Evolutionary conservation across 2,329 filamentous ascomycete species (phyloP).

Genomic region (Cordyceps sp.): DNA sequence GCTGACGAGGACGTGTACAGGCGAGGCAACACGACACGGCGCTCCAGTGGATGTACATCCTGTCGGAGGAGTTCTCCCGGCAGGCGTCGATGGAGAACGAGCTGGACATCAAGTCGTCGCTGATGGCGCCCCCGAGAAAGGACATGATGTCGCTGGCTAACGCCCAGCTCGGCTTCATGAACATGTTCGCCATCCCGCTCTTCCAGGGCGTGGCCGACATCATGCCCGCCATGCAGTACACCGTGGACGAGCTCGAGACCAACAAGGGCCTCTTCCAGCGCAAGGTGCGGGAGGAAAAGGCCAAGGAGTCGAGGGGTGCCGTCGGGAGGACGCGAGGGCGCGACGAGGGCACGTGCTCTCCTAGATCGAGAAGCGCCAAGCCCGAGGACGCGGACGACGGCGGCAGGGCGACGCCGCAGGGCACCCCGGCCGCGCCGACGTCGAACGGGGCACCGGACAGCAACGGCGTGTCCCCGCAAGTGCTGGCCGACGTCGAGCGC

Average conservation of each 20-base stretch:
- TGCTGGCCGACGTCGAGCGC: constrained; percentile 8
- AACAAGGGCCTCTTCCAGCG: constrained; percentile 64
- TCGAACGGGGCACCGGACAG: constrained; percentile 8
- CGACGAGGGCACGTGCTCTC: constrained; percentile 25
- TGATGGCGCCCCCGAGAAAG: constrained; percentile 72
- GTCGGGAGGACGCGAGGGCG: constrained; percentile 16
- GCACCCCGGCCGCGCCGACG: no score
- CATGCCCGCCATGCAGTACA: constrained; percentile 71
- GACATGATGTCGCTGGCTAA: constrained; percentile 70
- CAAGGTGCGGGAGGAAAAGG: constrained; percentile 47
- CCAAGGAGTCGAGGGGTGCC: constrained; percentile 21
- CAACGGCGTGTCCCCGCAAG: constrained; percentile 8
- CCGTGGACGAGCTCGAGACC: constrained; percentile 60
- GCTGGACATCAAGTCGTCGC: constrained; percentile 70
- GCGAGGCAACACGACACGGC: constrained; percentile 73
- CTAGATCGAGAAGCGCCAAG: constrained; percentile 25
- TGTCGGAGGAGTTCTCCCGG: constrained; percentile 90
- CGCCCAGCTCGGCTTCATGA: constrained; percentile 92
- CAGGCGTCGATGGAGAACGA: constrained; percentile 86
- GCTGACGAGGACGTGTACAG: constrained; percentile 21
- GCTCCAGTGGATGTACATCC: constrained; percentile 74
- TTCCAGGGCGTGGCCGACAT: constrained; percentile 81
- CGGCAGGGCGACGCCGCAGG: constrained; percentile 6
- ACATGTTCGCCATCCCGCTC: constrained; percentile 79
- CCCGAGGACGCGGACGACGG: constrained; percentile 9